A percentile compares a stretch with the other conserved stretches of the same genome.
Evolutionary conservation across 2,329 filamentous ascomycete species (phyloP).

Genomic region (Fusarium staphyleae): DNA sequence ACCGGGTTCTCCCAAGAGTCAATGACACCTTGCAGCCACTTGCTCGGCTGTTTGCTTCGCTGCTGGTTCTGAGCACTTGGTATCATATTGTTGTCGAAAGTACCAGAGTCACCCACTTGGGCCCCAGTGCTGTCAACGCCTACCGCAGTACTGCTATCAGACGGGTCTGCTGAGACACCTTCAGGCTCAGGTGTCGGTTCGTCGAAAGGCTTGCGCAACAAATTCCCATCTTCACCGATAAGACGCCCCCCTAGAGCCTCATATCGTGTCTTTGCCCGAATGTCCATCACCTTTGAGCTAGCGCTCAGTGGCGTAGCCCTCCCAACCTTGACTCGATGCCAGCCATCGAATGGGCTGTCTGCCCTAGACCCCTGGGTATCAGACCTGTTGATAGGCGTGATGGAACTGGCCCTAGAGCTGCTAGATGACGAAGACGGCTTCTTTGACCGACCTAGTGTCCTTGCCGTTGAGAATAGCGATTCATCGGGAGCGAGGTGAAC

Average conservation of each 20-base stretch:
- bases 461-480: slow-evolving; percentile 39
- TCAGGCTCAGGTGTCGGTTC: slow-evolving; percentile 39
- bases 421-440: slow-evolving; percentile 20
- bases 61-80: neutral
- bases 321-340: slow-evolving; percentile 49
- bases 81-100: neutral
- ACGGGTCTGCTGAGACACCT: neutral
- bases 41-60: slow-evolving; percentile 32
- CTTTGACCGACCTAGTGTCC: slow-evolving; percentile 23
- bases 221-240: slow-evolving; percentile 50
- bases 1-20: slow-evolving; percentile 77
- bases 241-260: slow-evolving; percentile 36
- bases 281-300: slow-evolving; percentile 1
- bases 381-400: slow-evolving; percentile 5
- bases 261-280: slow-evolving; percentile 5
- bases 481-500: slow-evolving; percentile 34
- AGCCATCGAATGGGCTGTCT: slow-evolving; percentile 46
- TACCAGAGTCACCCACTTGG: neutral
- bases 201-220: slow-evolving; percentile 56
- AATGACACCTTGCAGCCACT: slow-evolving; percentile 69
- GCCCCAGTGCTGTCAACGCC: neutral
- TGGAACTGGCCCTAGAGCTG: slow-evolving; percentile 25
- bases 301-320: slow-evolving; percentile 13
- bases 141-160: neutral
- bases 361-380: slow-evolving; percentile 2